Conservation (phyloP, 495 filamentous ascomycete genomes). For the Neurospora sp. region DNA sequence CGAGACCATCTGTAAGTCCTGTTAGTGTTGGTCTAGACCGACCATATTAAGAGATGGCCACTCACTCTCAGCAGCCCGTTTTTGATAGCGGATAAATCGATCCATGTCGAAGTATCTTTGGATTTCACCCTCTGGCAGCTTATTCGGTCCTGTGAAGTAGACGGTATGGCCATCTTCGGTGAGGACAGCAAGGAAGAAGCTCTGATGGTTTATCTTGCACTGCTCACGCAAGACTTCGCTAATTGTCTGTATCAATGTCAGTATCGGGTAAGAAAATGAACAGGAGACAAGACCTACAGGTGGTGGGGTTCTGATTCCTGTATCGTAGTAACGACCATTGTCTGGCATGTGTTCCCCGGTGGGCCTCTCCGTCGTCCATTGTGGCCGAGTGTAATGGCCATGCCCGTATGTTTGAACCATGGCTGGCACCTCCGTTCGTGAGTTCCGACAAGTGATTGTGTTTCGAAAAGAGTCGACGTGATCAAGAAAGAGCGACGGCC, state of each 20-base stretch:
- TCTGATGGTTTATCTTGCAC: conserved; percentile 25
- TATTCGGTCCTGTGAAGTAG: conserved; percentile 22
- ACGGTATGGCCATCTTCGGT: conserved; percentile 21
- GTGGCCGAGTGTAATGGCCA: conserved; percentile 10
- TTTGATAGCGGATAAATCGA: conserved; percentile 13
- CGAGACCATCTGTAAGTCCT: not conserved
- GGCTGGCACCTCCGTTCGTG: not conserved
- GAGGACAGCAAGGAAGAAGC: conserved; percentile 27
- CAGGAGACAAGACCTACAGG: conserved; percentile 6
- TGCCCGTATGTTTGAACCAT: not conserved
- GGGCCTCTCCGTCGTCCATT: conserved; percentile 14
- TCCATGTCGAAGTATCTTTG: conserved; percentile 24
- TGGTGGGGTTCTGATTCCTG: conserved; percentile 10
- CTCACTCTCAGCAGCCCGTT: conserved; percentile 9
- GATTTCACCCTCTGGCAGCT: conserved; percentile 15
- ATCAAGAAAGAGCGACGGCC: not conserved
- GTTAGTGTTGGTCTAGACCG: not conserved
- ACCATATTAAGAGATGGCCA: not conserved
- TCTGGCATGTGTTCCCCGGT: conserved; percentile 5
- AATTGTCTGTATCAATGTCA: conserved; percentile 23
- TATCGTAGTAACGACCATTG: conserved; percentile 7
- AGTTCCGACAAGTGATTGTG: not conserved
- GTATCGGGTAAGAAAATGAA: conserved; percentile 1
- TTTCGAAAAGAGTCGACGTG: not conserved
- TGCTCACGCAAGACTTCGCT: conserved; percentile 27